Base-by-base conservation (phyloP, 2,329 filamentous ascomycete genomes). In the Thielaviopsis musarum region DNA sequence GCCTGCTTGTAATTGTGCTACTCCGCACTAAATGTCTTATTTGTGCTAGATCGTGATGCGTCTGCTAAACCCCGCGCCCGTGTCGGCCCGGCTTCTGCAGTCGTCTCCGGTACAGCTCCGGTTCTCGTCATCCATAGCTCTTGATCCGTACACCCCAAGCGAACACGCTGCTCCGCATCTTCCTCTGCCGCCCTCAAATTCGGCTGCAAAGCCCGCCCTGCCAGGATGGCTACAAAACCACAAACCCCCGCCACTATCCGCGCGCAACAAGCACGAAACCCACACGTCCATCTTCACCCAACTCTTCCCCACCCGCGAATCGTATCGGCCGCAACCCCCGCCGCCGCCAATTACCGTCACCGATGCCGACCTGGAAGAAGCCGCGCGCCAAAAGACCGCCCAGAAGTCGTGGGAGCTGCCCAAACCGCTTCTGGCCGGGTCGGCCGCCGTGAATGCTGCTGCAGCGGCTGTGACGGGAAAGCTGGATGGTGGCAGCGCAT, bases 271-370 rank as follows among this genome's bases (percentile, higher is more conserved):
- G 21, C 60, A 61, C 54, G 54, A 58, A 48, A 56, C 53, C 3
- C 60, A 61, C 34, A 24, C 56, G 5, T 62, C 60, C 26, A 62
- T 62, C 57, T 62, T 62, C 41, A 62, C 57, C 15, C 60, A 62
- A 12, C 51, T 62, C 22, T 62, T 62, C 26, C 60, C 60, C 28
- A 61, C 56, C 7, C 60, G 60, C 34, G 52, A 58, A 24, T 58
- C 56, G 5, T 61, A 61, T 28, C 52, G 57, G 4, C 60, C 60
- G 6, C 54, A 28, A 17, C 60, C 60, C 6, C 58, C 58, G 6
- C 49, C 49, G 21, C 58, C 58, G 26, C 49, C 51, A 17, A 51
- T 59, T n/a, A 30, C 24, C 13, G 41, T 45, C 10, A 54, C 51
- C n/a, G 57, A 59, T 26, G 52, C 30, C 24, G 52, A 54, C 15